phyloP scores from a whole-genome alignment of 768 basidiomycete species.

The Kockovaella imperatae region DNA sequence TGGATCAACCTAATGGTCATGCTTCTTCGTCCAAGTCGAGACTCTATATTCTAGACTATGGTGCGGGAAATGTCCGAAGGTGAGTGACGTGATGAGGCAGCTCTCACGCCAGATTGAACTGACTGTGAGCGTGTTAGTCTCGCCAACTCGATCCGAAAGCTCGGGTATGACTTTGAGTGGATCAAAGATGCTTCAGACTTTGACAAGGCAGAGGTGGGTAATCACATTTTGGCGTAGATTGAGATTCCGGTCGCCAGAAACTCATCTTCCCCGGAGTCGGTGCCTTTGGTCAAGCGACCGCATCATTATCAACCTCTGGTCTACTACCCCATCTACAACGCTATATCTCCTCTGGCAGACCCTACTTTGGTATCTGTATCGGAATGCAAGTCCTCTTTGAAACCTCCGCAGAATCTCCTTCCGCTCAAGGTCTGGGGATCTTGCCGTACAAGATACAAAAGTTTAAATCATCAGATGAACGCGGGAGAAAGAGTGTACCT shows the following conservation, averaged over 20 bases:
- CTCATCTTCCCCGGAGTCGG: slow-evolving; percentile 97
- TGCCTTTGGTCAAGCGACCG: slow-evolving; percentile 79
- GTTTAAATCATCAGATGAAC: slow-evolving; percentile 50
- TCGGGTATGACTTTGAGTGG: slow-evolving; percentile 86
- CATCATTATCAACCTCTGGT: slow-evolving; percentile 62
- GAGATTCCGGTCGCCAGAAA: slow-evolving; percentile 51
- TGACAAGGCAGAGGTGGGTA: slow-evolving; percentile 75
- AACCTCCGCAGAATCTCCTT: slow-evolving; percentile 70
- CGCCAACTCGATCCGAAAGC: slow-evolving; percentile 75
- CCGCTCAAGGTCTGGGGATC: slow-evolving; percentile 64
- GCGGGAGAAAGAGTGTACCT: slow-evolving; percentile 66
- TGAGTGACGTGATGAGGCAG: slow-evolving; percentile 7
- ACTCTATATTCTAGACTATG: slow-evolving; percentile 91
- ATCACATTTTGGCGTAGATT: not conserved
- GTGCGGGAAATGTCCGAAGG: slow-evolving; percentile 63
- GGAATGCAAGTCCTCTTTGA: slow-evolving; percentile 94
- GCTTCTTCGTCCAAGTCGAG: slow-evolving; percentile 15
- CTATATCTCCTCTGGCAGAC: slow-evolving; percentile 78
- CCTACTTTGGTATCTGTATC: slow-evolving; percentile 92
- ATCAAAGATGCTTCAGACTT: slow-evolving; percentile 74
- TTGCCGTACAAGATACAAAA: slow-evolving; percentile 72
- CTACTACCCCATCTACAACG: slow-evolving; percentile 68
- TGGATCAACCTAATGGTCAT: slow-evolving; percentile 31
- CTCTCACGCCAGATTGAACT: not conserved
- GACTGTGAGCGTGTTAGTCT: slow-evolving; percentile 51